Conservation (phyloP, 1,284 basidiomycete species). For the Heterobasidion irregulare region DNA sequence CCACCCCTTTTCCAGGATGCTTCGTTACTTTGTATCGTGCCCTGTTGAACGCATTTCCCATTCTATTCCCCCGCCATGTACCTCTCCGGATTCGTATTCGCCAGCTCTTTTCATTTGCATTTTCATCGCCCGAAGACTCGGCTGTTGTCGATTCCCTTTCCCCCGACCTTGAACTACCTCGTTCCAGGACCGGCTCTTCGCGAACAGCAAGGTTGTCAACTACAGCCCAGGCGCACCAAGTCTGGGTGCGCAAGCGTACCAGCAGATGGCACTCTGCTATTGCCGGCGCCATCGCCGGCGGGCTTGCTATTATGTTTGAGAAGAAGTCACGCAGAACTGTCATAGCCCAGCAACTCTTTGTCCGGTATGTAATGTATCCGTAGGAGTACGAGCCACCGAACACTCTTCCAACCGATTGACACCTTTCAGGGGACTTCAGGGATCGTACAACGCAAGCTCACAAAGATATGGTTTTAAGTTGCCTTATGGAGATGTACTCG, state of each 20-base stretch:
- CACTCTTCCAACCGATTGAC: too few species aligned
- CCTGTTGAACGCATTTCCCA: slow-evolving; percentile 75
- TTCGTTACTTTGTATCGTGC: slow-evolving; percentile 81
- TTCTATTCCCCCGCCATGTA: slow-evolving; percentile 53
- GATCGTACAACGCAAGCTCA: slow-evolving; percentile 72
- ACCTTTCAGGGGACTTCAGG: slow-evolving; percentile 65
- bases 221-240: slow-evolving; percentile 52
- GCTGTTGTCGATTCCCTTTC: slow-evolving; percentile 3
- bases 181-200: slow-evolving; percentile 10
- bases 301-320: slow-evolving; percentile 80
- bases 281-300: slow-evolving; percentile 80
- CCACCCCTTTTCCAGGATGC: slow-evolving; percentile 37
- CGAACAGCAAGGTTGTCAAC: slow-evolving; percentile 48
- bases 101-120: slow-evolving; percentile 22
- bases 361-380: slow-evolving; percentile 44
- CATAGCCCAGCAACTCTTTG: slow-evolving; percentile 89
- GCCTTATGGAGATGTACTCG: slow-evolving; percentile 79
- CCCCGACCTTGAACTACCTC: slow-evolving; percentile 1
- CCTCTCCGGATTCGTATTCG: slow-evolving; percentile 7
- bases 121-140: slow-evolving; percentile 12
- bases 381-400: neutral
- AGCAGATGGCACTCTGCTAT: slow-evolving; percentile 83
- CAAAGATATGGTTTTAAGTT: slow-evolving; percentile 60
- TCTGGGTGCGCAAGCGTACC: slow-evolving; percentile 57
- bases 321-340: slow-evolving; percentile 58